Percentiles rank a stretch among this genome's conserved stretches.
Conservation (phyloP, 768 basidiomycete species). For the Tricholoma sp. region DNA sequence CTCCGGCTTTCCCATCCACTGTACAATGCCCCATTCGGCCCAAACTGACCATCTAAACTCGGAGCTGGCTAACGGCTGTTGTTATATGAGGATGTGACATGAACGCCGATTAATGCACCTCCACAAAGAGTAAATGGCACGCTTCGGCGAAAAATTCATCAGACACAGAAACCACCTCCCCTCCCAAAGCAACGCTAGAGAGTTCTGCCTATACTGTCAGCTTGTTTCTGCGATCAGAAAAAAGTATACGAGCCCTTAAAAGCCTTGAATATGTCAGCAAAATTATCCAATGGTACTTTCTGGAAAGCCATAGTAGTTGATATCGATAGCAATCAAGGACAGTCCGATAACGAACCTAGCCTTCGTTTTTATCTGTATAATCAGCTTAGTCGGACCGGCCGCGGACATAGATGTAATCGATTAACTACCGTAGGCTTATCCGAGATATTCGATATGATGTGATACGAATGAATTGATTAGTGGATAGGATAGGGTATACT, state of each 20-base stretch:
- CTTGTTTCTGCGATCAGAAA: background rate
- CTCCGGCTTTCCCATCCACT: conserved; percentile 93
- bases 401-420: too few species aligned
- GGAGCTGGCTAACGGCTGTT: conserved; percentile 60
- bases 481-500: too few species aligned
- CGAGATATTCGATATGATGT: too few species aligned
- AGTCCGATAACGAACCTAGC: too few species aligned
- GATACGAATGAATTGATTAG: too few species aligned
- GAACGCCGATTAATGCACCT: conserved; percentile 40
- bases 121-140: conserved; percentile 73
- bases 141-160: conserved; percentile 97
- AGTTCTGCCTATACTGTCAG: conserved; percentile 56
- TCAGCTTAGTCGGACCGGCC: background rate
- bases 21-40: conserved; percentile 90
- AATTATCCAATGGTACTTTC: conserved; percentile 40
- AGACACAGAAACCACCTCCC: conserved; percentile 66
- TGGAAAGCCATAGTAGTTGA: conserved; percentile 41
- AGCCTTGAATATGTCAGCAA: conserved; percentile 40
- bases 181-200: conserved; percentile 83
- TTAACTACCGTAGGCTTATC: too few species aligned
- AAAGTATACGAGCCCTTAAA: conserved; percentile 39
- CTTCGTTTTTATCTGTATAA: background rate
- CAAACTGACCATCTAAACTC: conserved; percentile 94
- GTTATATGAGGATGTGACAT: background rate
- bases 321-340: background rate